Evolutionary conservation across 2,329 filamentous ascomycete genomes (phyloP).

Genomic region (Lecanosticta acicola): DNA sequence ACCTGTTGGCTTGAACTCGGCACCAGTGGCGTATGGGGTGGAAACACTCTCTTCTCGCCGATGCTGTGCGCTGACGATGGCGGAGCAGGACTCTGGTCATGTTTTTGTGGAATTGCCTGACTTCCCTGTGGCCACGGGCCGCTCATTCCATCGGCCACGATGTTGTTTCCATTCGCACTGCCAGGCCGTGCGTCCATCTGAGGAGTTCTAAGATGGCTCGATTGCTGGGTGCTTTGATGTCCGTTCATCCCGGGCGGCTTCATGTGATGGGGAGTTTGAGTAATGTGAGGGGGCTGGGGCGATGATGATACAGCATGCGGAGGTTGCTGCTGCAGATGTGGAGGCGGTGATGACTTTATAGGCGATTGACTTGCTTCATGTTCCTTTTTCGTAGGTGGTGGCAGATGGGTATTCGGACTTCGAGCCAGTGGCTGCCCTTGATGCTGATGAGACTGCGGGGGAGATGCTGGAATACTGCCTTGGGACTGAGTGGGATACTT

Average conservation of each 20-base stretch:
- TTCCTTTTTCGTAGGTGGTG: slow-evolving; percentile 22
- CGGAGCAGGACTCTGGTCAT: slow-evolving; percentile 24
- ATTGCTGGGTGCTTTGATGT: slow-evolving; percentile 2
- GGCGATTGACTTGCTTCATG: slow-evolving; percentile 25
- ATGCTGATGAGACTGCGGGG: slow-evolving; percentile 7
- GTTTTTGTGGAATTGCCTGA: slow-evolving; percentile 29
- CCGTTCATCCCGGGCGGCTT: slow-evolving; percentile 13
- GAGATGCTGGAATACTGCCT: neutral
- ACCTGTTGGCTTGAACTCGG: slow-evolving; percentile 25
- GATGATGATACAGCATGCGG: slow-evolving; percentile 3
- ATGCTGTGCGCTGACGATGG: slow-evolving; percentile 14
- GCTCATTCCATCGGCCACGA: slow-evolving; percentile 31
- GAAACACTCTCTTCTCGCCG: slow-evolving; percentile 21
- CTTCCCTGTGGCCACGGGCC: slow-evolving; percentile 30
- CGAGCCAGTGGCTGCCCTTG: slow-evolving; percentile 14
- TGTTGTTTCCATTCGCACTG: slow-evolving; percentile 8
- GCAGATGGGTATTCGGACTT: slow-evolving; percentile 27
- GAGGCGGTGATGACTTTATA: slow-evolving; percentile 28
- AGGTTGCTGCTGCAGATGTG: slow-evolving; percentile 3
- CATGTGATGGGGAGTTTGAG: slow-evolving; percentile 11
- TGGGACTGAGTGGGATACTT: slow-evolving; percentile 13
- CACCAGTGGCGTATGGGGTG: slow-evolving; percentile 23
- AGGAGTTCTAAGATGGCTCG: slow-evolving; percentile 9
- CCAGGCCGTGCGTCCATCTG: slow-evolving; percentile 15
- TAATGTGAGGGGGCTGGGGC: slow-evolving; percentile 6